phyloP scores from a whole-genome alignment of 139 green algal genomes.

The Tetradesmus lagerheimii region DNA sequence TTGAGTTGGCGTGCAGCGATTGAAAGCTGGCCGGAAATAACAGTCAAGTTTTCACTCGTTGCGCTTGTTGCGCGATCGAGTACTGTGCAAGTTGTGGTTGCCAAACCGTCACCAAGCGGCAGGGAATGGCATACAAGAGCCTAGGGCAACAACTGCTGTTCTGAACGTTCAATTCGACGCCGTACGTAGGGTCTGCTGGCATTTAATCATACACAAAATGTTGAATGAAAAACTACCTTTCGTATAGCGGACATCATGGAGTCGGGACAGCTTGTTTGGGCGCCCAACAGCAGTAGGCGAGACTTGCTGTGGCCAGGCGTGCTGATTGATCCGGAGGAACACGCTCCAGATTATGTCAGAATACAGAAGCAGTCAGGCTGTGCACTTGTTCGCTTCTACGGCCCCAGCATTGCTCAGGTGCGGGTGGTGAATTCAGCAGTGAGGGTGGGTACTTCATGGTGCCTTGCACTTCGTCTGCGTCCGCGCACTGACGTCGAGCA shows the following conservation, averaged over 20 bases:
- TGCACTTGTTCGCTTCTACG: conserved; percentile 3
- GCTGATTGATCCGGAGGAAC: neutral
- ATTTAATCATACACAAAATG: neutral
- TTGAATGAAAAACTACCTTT: neutral
- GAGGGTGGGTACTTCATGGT: conserved; percentile 4
- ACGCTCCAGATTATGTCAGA: neutral
- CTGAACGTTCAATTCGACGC: neutral
- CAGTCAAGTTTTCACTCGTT: too few relatives aligned
- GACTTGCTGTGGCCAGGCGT: conserved; percentile 17
- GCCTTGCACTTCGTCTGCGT: neutral
- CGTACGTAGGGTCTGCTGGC: neutral
- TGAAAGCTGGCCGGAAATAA: too few relatives aligned
- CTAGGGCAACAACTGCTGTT: neutral
- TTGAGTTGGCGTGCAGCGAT: too few relatives aligned
- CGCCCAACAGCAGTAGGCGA: neutral
- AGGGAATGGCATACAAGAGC: neutral
- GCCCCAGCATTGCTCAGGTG: conserved; percentile 30
- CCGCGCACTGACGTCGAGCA: neutral
- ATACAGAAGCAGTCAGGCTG: neutral
- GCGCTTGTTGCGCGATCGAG: too few relatives aligned
- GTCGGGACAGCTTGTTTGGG: conserved; percentile 7
- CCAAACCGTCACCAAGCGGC: too few relatives aligned
- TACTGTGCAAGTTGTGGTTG: too few relatives aligned
- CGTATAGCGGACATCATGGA: neutral
- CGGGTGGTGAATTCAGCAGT: neutral